These are phyloP conservation scores for Aspergillus novofumigatus DNA, from an alignment of 2,329 filamentous ascomycete species.

Conservation along the genomic window DNA sequence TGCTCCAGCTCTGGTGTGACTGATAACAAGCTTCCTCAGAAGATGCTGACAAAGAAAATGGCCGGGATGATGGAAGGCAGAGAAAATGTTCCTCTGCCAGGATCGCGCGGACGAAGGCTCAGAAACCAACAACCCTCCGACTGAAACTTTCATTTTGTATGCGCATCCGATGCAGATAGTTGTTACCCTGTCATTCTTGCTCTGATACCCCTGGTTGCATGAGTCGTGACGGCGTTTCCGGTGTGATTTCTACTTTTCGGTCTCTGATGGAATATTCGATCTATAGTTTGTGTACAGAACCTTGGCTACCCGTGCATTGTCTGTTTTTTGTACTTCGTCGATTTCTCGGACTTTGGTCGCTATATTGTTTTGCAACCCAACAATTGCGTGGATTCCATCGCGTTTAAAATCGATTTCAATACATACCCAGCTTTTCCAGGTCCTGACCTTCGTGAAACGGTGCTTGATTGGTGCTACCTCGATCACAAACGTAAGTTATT, in stretches of 20 bases:
- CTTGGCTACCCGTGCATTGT: background rate
- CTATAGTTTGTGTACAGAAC: background rate
- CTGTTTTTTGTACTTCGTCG: background rate
- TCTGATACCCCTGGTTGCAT: conserved; percentile 3
- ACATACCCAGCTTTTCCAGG: background rate
- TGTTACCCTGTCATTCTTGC: conserved; percentile 4
- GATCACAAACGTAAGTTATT: background rate
- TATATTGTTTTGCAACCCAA: background rate
- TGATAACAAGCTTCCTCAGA: conserved; percentile 43
- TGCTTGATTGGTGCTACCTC: background rate
- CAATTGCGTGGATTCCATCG: too few species aligned
- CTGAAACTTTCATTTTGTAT: conserved; percentile 10
- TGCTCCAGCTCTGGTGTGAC: conserved; percentile 24
- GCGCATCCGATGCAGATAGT: background rate
- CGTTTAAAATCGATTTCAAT: too few species aligned
- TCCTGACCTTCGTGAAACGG: background rate
- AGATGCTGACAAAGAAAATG: conserved; percentile 35
- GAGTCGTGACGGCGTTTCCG: background rate
- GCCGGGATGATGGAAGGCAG: conserved; percentile 42
- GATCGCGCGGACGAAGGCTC: conserved; percentile 25
- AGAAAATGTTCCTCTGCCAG: conserved; percentile 39
- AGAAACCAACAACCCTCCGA: conserved; percentile 28
- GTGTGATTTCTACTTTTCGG: background rate
- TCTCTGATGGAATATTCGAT: background rate
- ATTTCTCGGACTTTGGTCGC: background rate